Evolutionary conservation across 352 stramenopile species (phyloP), one percentile per base, ranked within the genome.

Genomic region (Globisporangium orthogonon): DNA sequence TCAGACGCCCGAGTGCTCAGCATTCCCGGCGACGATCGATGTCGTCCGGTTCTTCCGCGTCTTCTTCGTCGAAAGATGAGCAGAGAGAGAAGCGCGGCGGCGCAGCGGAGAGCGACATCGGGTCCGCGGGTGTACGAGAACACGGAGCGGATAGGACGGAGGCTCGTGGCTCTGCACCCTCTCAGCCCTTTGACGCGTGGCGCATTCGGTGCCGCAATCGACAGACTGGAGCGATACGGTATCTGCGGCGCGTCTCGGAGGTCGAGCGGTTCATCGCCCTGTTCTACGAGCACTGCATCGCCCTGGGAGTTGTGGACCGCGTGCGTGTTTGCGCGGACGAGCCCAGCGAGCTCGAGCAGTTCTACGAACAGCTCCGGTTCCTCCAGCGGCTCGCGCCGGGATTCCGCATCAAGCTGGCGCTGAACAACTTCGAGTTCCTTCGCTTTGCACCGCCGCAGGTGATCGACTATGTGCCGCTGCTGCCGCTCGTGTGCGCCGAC

Each of bases 341-440:
- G 58, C 82, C 82, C 1, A 72, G 63, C 31, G 70, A 87, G 7
- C 50, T 88, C 23, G 45, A 59, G 4, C 54, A 78, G 7, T 90
- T 91, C 54, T 67, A 86, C 55, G 73, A 73, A 29, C 82, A 91
- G 58, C 69, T 89, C 55, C 62, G 67, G 44, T 91, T 87, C 33
- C 60, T 91, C 44, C 61, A 83, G 54, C 78, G 72, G 6, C 57
- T 86, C 18, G 82, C 82, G 13, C 82, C 82, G 0, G 70, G 70
- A 33, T 88, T 91, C 66, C 66, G 74, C 33, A 67, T 89, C 59
- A 91, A 91, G 67, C 52, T 91, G 17, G 82, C 82, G 5, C 71
- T 91, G 30, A 90, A 91, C 47, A 75, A 87, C 49, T 63, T 86
- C 9, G 82, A 86, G 43, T 91, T 91, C 45, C 70, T 91, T 41